Evolutionary conservation across 345 rosid genomes (phyloP), one percentile per base, ranked within the genome.

Genomic region (Citropsis articulata): DNA sequence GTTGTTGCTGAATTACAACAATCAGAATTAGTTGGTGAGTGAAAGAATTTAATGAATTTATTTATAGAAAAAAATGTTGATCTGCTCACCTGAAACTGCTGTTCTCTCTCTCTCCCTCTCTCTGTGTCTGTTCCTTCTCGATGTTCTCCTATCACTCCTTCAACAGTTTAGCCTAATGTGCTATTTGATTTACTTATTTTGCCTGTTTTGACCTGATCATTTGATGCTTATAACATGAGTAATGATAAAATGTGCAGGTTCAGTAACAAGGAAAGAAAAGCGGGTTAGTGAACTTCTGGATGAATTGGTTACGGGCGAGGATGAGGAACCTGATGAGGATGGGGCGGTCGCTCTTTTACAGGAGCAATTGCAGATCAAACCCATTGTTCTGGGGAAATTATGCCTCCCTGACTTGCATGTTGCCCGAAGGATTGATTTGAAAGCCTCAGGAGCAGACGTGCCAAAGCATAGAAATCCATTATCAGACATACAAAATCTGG

Each of bases 281-380:
- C 67, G 53, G 81, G 80, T 87, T 30, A 40, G 78, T 61, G 87
- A 87, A 21, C 80, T 91, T 82, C 69, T 92, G 79, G 90, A 83
- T 77, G 86, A 87, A 68, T 75, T 94, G 83, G 91, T 94, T 75
- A 72, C 91, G 45, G 40, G 56, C 72, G 81, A 67, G 76, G 81
- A 28, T 71, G 92, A 85, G 82, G 91, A 87, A 60, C 88, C 89
- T 38, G 93, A 85, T 76, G 92, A 89, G 75, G 95, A 88, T 80
- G 89, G 84, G 35, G 87, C 89, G 6, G 42, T 87, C 69, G 84
- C 55, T 78, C 86, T 91, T 75, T 81, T 94, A 69, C 87, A 85
- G 77, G 89, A 89, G 70, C 81, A 31, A 31, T 86, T 96, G 87
- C 89, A 89, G 82, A 85, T 94, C 70, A 87, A 89, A 83, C 83